Base-by-base conservation (phyloP, 1,284 basidiomycete species). In the Rhodotorula sp. region DNA sequence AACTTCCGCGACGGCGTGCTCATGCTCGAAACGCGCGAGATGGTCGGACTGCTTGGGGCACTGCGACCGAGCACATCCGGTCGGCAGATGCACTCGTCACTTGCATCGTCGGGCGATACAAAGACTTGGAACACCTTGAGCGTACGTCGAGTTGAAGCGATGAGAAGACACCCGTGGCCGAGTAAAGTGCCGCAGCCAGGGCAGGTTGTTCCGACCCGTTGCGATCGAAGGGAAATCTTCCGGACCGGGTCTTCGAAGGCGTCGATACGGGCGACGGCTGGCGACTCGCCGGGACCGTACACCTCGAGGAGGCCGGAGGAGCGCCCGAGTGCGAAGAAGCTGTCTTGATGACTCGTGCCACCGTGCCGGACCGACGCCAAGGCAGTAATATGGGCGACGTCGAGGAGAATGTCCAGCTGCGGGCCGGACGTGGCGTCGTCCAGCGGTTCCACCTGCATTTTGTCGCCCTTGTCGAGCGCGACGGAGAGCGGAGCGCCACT, bases 131-230 rank as follows among this genome's bases (percentile, higher is more conserved):
- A 84, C 58, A 84, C 79, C 62, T 86, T 83, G 34, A 87, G 86
- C n/a, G 86, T 83, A 0, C 88, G 88, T 72, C 90, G 85, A 4
- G 86, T 84, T 23, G 89, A 79, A 52, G 84, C 81, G 19, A 67
- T 23, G 47, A 55, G 60, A 34, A 47, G 14, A 77, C 91, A 83
- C 70, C 86, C 87, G 76, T 90, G 88, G 49, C 84, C 80, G 0
- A 87, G 86, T 16, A 85, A 82, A 73, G 90, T 86, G 48, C 88
- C 87, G 78, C 90, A 92, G 64, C 85, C 85, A 64, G 83, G 83
- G 77, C 90, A 92, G 2, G 82, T 84, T 69, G 54, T 54, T 19
- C 84, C 66, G 81, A 81, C 16, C 80, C 80, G 19, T 86, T 83
- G 16, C 85, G 84, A 12, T 84, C 12, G 5, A 47, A 73, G 64